Evolutionary conservation across 2,329 filamentous ascomycete genomes (phyloP).

Genomic region (Balansia obtecta): DNA sequence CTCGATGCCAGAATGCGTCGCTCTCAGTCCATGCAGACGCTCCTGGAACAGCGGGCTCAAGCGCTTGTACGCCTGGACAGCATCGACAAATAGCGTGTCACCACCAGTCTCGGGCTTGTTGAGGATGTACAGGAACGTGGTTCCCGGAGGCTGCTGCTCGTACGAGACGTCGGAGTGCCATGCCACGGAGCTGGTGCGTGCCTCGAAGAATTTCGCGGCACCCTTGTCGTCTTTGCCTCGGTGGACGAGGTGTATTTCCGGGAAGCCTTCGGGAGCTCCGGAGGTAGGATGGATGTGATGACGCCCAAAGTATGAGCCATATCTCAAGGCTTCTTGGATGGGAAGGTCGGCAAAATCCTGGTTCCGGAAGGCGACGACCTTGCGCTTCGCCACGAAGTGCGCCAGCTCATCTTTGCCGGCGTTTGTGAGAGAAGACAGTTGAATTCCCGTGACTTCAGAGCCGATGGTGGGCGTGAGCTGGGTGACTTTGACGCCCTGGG

Average conservation of each 20-base stretch:
- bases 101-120: slow-evolving; percentile 70
- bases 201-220: slow-evolving; percentile 47
- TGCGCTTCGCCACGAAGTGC: slow-evolving; percentile 61
- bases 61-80: slow-evolving; percentile 68
- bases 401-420: slow-evolving; percentile 68
- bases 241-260: slow-evolving; percentile 69
- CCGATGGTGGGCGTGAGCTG: slow-evolving; percentile 64
- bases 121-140: slow-evolving; percentile 80
- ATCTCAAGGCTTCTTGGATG: slow-evolving; percentile 56
- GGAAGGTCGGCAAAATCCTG: slow-evolving; percentile 62
- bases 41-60: slow-evolving; percentile 69
- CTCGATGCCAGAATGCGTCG: slow-evolving; percentile 71
- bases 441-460: slow-evolving; percentile 57
- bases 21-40: slow-evolving; percentile 67
- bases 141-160: slow-evolving; percentile 78
- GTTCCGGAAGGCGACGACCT: slow-evolving; percentile 66
- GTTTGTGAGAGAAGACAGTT: slow-evolving; percentile 54
- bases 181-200: slow-evolving; percentile 66
- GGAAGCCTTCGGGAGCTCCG: slow-evolving; percentile 59
- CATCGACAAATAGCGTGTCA: slow-evolving; percentile 73
- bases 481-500: slow-evolving; percentile 34
- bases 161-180: slow-evolving; percentile 89
- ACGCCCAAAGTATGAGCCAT: slow-evolving; percentile 65
- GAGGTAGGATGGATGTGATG: slow-evolving; percentile 74
- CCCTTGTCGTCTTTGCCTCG: slow-evolving; percentile 41